Evolutionary conservation across 176 grass and related monocot genomes (phyloP).

Genomic region (Rhynchospora breviuscula): DNA sequence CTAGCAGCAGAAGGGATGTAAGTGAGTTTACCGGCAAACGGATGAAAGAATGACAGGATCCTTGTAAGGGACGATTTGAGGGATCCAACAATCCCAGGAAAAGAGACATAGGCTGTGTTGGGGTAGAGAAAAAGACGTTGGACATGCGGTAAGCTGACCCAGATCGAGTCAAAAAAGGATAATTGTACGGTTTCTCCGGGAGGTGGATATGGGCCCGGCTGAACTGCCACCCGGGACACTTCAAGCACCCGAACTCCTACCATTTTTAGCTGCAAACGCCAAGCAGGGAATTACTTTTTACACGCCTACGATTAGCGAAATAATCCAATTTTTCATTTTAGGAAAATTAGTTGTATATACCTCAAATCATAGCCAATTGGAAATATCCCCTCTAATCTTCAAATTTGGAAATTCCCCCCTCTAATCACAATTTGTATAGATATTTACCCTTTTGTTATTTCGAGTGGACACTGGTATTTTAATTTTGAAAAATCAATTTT

Average conservation of each 20-base stretch:
- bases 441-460: no score
- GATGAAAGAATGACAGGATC: slow-evolving; percentile 11
- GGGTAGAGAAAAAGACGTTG: slow-evolving; percentile 19
- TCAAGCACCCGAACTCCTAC: background rate
- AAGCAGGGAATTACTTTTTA: no score
- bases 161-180: slow-evolving; percentile 7
- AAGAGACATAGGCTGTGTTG: background rate
- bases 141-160: background rate
- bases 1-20: background rate
- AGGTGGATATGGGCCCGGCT: slow-evolving; percentile 11
- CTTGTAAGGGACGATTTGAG: slow-evolving; percentile 9
- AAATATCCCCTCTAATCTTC: no score
- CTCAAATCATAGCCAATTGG: no score
- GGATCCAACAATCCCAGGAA: background rate
- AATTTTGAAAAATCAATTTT: no score
- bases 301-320: no score
- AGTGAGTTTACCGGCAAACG: slow-evolving; percentile 11
- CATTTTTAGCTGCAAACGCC: background rate
- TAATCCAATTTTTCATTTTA: no score
- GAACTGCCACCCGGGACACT: background rate
- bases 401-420: no score
- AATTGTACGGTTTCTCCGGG: slow-evolving; percentile 3
- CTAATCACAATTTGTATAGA: no score
- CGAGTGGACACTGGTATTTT: no score
- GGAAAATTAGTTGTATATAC: no score